Base-by-base conservation (phyloP, 164 flowering plant genomes). In the Nymphaea thermarum region DNA sequence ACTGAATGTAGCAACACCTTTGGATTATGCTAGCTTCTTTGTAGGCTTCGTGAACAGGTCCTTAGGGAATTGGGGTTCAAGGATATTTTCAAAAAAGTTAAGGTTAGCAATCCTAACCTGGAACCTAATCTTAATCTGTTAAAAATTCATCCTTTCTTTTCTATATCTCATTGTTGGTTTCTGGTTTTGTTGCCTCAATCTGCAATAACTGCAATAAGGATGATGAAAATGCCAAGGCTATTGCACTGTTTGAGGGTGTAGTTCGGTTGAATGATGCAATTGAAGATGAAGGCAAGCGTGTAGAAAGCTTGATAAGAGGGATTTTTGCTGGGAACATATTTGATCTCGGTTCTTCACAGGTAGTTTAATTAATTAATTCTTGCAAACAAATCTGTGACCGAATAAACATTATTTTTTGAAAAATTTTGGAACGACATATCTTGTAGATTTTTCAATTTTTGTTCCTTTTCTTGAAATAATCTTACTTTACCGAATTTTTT, bases 311-410 rank as follows among this genome's bases (percentile, higher is more conserved):
- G 79, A 79, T 87, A 68, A 86, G 91, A 78, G 99, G 99, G 71
- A 87, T 95, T 68, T 88, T 95, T 83, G 99, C 98, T 2, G 99
- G 99, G 65, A 95, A 95, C 77, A 89, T 95, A 70, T 95, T 95
- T 81, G 99, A 95, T 72, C 90, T 95, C 67, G 99, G 99, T 70
- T 95, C 99, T 72, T 98, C 99, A 66, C 81, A 87, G 96, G 99
- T 92, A 74, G 12, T 59, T 1, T 55, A 10, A 55, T 6, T 43
- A 44, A 7, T 41, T 25, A 25, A 25, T 25, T 25, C 36, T 25
- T 25, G 36, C 36, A 25, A 25, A 25, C 36, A 25, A 41, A 6
- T 41, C 2, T 17, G 3, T 25, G 43, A 64, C 42, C 7, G 36
- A n/a, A n/a, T 6, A 62, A 62, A 12, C 16, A 15, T 10, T 62